Percentiles rank a stretch among this genome's conserved stretches.
Conservation (phyloP, 2,329 filamentous ascomycete genomes). For the Colletotrichum echinochloae region DNA sequence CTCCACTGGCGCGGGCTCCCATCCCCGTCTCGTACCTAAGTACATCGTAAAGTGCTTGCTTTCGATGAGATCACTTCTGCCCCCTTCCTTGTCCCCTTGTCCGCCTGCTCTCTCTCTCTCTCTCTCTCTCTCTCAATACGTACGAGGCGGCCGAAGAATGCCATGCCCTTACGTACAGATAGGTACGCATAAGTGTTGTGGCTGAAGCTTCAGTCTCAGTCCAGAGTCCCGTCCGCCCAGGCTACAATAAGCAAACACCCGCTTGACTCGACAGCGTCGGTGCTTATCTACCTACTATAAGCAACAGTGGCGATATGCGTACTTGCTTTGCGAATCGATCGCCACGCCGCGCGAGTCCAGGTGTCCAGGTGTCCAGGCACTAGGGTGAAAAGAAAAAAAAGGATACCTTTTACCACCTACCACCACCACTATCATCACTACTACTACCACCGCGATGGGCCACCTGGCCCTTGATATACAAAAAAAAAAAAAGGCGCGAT, state of each 20-base stretch:
- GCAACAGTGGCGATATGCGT: constrained; percentile 14
- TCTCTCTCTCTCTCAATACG: background rate
- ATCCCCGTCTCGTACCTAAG: background rate
- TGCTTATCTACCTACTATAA: background rate
- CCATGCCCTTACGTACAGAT: too few species aligned
- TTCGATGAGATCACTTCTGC: background rate
- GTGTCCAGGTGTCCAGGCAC: too few species aligned
- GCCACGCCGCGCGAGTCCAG: background rate
- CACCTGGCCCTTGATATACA: too few species aligned
- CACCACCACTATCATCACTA: too few species aligned
- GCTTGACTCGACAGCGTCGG: background rate
- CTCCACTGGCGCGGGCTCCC: constrained; percentile 3
- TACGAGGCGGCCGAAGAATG: background rate
- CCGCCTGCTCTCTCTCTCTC: too few species aligned
- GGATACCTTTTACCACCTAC: too few species aligned
- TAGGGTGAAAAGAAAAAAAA: too few species aligned
- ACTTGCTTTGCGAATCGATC: background rate
- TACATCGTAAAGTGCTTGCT: background rate
- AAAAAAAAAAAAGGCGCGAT: too few species aligned
- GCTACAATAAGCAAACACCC: background rate
- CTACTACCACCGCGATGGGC: too few species aligned
- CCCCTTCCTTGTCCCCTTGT: background rate
- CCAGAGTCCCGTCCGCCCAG: background rate
- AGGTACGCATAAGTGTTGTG: background rate
- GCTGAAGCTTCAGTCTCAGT: constrained; percentile 14